phyloP scores from a whole-genome alignment of 306 rosid species.

The Comarum palustre region DNA sequence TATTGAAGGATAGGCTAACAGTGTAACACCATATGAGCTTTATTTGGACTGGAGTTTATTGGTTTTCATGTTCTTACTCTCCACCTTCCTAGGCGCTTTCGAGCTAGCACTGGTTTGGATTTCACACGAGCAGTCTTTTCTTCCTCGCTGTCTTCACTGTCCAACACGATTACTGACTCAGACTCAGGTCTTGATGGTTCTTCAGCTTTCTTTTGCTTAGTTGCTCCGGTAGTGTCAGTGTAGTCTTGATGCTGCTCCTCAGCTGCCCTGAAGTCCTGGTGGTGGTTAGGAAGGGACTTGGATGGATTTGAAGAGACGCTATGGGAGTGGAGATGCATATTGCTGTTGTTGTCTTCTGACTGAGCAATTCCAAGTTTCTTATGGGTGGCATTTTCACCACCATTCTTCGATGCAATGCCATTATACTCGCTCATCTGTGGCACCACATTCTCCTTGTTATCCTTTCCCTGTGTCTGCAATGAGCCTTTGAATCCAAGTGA shows the following conservation, averaged over 20 bases:
- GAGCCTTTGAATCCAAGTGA: slow-evolving; percentile 21
- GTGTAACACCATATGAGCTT: background rate
- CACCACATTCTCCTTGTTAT: slow-evolving; percentile 28
- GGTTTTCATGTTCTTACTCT: slow-evolving; percentile 20
- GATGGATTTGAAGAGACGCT: slow-evolving; percentile 20
- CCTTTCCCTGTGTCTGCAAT: slow-evolving; percentile 15
- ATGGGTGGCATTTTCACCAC: background rate
- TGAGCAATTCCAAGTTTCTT: slow-evolving; percentile 1
- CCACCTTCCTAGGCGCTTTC: slow-evolving; percentile 41
- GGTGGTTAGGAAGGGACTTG: slow-evolving; percentile 13
- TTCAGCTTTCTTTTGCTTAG: slow-evolving; percentile 15
- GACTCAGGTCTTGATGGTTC: background rate
- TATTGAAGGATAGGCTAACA: background rate
- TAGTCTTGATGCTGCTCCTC: slow-evolving; percentile 12
- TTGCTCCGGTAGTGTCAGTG: background rate
- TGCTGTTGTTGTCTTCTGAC: background rate
- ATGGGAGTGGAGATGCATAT: slow-evolving; percentile 6
- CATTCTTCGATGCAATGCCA: slow-evolving; percentile 12
- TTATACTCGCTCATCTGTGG: slow-evolving; percentile 7
- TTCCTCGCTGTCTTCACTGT: slow-evolving; percentile 43
- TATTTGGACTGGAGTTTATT: background rate
- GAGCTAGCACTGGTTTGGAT: slow-evolving; percentile 24
- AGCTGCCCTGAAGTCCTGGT: slow-evolving; percentile 1
- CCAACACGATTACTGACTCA: slow-evolving; percentile 33
- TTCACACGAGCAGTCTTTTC: slow-evolving; percentile 13